A percentile compares a stretch with the other conserved stretches of the same genome.
Conservation (phyloP, 106 monocot species). For the Dendrobium chrysotoxum region DNA sequence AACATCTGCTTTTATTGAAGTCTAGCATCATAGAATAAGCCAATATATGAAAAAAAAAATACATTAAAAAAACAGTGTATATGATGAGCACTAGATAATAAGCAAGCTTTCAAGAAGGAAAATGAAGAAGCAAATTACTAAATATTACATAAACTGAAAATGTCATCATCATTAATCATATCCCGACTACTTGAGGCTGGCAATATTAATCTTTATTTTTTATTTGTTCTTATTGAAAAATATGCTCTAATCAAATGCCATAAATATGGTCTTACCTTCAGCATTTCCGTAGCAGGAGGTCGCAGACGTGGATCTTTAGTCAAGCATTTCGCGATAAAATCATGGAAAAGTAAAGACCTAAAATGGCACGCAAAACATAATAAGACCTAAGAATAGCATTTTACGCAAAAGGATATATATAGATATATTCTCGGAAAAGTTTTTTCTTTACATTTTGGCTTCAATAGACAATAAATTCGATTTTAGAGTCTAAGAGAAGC, state of each 20-base stretch:
- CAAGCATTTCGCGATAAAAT: conserved; percentile 97
- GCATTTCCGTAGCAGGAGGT: conserved; percentile 86
- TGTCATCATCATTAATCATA: no score
- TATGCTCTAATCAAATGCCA: not conserved
- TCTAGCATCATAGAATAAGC: not conserved
- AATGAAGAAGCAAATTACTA: not conserved
- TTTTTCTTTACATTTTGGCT: not conserved
- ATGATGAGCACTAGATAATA: not conserved
- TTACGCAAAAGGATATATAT: no score
- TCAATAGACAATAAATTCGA: not conserved
- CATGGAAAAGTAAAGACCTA: conserved; percentile 97
- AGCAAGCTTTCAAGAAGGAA: not conserved
- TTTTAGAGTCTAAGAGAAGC: no score
- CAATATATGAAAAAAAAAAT: not conserved
- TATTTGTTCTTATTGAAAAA: not conserved
- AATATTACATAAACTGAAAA: not conserved
- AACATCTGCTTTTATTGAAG: not conserved
- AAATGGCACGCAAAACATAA: conserved; percentile 4
- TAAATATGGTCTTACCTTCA: conserved; percentile 55
- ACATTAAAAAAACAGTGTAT: not conserved
- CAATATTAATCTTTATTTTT: no score
- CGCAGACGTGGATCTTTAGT: conserved; percentile 93
- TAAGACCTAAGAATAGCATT: not conserved
- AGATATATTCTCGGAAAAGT: not conserved
- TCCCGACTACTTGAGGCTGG: no score